Evolutionary conservation across 306 rosid species (phyloP).

Genomic region (Gillenia trifoliata): DNA sequence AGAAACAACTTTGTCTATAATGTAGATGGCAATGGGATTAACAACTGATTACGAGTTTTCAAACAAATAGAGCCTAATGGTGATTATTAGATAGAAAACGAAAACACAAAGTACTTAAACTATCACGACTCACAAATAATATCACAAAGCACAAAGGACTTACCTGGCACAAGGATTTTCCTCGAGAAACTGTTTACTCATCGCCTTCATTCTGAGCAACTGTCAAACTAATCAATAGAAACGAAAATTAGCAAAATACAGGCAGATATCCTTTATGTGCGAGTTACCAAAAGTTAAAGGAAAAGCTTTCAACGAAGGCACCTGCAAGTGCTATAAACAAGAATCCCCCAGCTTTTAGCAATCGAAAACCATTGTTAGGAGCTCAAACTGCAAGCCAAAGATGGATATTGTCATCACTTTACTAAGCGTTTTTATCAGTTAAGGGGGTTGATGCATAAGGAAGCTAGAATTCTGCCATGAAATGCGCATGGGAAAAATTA

Average conservation of each 20-base stretch:
- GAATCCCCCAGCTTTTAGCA: constrained; percentile 70
- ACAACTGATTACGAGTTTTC: background rate
- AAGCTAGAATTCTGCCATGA: background rate
- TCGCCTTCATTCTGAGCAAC: constrained; percentile 83
- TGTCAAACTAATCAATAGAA: constrained; percentile 55
- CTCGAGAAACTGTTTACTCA: constrained; percentile 79
- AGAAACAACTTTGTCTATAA: background rate
- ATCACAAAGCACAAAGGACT: constrained; percentile 14
- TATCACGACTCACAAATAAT: background rate
- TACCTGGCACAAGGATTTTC: constrained; percentile 68
- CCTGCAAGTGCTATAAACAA: constrained; percentile 98
- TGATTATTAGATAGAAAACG: too few relatives aligned
- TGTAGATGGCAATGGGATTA: background rate
- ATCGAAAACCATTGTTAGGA: constrained; percentile 80
- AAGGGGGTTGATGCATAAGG: background rate
- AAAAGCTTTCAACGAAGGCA: constrained; percentile 24
- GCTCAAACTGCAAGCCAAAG: constrained; percentile 59
- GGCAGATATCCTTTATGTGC: background rate
- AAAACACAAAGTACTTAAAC: too few relatives aligned
- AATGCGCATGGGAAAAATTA: background rate
- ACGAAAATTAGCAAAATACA: constrained; percentile 10
- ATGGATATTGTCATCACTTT: background rate
- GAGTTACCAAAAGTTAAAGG: background rate
- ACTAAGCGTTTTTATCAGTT: background rate
- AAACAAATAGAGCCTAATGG: too few relatives aligned